Percentiles rank a stretch among this genome's conserved stretches.
These are phyloP conservation scores for Russula foetens DNA, from an alignment of 768 basidiomycete genomes.

Conservation along the genomic window DNA sequence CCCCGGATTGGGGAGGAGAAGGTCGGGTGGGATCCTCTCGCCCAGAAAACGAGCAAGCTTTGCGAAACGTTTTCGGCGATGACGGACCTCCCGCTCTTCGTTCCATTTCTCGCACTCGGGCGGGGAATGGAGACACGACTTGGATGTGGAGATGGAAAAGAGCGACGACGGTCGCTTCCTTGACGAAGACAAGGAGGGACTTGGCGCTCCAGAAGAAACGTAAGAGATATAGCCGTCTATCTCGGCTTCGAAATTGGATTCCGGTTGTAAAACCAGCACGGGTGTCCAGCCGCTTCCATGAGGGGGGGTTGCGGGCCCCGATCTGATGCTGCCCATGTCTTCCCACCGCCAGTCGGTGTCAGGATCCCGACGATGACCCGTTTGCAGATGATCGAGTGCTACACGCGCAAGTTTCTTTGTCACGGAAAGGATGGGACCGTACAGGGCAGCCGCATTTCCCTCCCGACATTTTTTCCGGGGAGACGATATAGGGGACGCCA, in stretches of 20 bases:
- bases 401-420: constrained; percentile 8
- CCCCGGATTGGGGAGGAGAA: neutral
- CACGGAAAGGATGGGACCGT: neutral
- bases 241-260: neutral
- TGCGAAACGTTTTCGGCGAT: constrained; percentile 15
- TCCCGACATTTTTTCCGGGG: neutral
- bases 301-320: neutral
- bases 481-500: neutral
- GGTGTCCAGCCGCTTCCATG: neutral
- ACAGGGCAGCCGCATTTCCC: neutral
- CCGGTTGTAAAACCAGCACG: neutral
- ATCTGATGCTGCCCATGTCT: neutral
- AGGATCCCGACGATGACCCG: neutral
- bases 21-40: constrained; percentile 10
- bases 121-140: neutral
- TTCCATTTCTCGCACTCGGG: constrained; percentile 3
- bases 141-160: constrained; percentile 1
- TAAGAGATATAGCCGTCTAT: neutral
- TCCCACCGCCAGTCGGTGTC: neutral
- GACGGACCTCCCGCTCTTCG: neutral
- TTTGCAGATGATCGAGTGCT: neutral
- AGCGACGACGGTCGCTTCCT: constrained; percentile 3
- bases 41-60: constrained; percentile 15
- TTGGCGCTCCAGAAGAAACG: neutral
- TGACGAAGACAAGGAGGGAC: neutral